A percentile compares a stretch with the other conserved stretches of the same genome.
Conservation (phyloP, 2,329 filamentous ascomycete genomes). For the Fusarium tjaetaba region DNA sequence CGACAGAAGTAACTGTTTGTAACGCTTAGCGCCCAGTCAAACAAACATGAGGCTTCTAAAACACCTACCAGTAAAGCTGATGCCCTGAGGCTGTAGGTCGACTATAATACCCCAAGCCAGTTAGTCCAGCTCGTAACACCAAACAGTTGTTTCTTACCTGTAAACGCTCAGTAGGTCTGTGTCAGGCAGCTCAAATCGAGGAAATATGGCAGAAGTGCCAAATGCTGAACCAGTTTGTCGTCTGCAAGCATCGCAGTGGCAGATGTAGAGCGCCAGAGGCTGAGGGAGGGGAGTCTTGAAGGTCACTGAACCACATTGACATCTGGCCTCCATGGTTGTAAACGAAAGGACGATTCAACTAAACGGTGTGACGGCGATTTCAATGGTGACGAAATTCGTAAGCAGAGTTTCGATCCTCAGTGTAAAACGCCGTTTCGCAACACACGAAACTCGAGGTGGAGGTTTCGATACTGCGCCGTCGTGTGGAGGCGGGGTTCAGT, state of each 20-base stretch:
- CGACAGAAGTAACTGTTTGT: constrained; percentile 70
- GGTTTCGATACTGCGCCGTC: background rate
- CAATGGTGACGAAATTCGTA: background rate
- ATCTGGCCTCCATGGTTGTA: constrained; percentile 65
- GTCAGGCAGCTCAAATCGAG: constrained; percentile 67
- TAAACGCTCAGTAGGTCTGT: constrained; percentile 63
- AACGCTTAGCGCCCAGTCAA: constrained; percentile 6
- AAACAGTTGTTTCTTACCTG: constrained; percentile 45
- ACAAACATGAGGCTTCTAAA: background rate
- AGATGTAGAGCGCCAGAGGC: constrained; percentile 74
- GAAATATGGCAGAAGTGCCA: constrained; percentile 76
- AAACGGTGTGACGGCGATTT: background rate
- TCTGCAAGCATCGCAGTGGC: constrained; percentile 74
- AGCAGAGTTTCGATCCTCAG: background rate
- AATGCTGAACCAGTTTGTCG: constrained; percentile 74
- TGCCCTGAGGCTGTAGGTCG: constrained; percentile 67
- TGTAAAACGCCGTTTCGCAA: background rate
- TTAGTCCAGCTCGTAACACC: background rate
- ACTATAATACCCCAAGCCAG: constrained; percentile 47
- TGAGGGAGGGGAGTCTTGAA: constrained; percentile 70
- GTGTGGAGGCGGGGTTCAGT: constrained; percentile 18
- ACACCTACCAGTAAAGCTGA: constrained; percentile 64
- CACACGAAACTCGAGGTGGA: constrained; percentile 8
- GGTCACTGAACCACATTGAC: constrained; percentile 71
- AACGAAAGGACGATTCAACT: background rate